These are phyloP conservation scores for Xanthoparmelia taractica DNA, from an alignment of 495 filamentous ascomycete species.

Conservation along the genomic window DNA sequence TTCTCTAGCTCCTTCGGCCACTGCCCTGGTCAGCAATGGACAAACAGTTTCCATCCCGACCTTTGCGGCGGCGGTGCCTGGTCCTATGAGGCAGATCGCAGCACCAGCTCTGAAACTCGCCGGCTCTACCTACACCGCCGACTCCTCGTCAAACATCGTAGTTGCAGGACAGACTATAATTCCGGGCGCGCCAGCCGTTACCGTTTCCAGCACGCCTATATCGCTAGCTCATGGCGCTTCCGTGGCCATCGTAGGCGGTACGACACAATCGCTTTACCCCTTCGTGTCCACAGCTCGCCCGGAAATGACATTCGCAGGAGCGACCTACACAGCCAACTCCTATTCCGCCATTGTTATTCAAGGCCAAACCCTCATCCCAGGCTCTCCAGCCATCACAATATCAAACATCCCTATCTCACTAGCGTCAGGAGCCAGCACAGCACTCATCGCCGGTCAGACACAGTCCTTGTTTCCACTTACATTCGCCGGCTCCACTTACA, in stretches of 20 bases:
- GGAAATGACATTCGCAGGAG: neutral
- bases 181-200: constrained; percentile 8
- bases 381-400: neutral
- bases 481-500: constrained; percentile 7
- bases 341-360: neutral
- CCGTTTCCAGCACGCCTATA: constrained; percentile 15
- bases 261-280: constrained; percentile 4
- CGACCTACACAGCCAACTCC: neutral
- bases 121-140: constrained; percentile 11
- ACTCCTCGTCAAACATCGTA: constrained; percentile 6
- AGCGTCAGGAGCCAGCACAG: neutral
- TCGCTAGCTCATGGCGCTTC: constrained; percentile 8
- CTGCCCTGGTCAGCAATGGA: neutral
- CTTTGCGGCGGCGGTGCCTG: neutral
- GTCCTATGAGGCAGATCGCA: neutral
- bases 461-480: neutral
- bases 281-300: neutral
- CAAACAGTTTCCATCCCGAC: neutral
- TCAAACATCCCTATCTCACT: neutral
- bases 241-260: constrained; percentile 10
- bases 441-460: constrained; percentile 3
- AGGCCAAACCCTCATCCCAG: neutral
- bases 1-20: neutral
- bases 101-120: constrained; percentile 9
- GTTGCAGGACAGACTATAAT: constrained; percentile 4